phyloP scores from a whole-genome alignment of 176 grass and related monocot genomes.

The maize (Zea mays) region DNA sequence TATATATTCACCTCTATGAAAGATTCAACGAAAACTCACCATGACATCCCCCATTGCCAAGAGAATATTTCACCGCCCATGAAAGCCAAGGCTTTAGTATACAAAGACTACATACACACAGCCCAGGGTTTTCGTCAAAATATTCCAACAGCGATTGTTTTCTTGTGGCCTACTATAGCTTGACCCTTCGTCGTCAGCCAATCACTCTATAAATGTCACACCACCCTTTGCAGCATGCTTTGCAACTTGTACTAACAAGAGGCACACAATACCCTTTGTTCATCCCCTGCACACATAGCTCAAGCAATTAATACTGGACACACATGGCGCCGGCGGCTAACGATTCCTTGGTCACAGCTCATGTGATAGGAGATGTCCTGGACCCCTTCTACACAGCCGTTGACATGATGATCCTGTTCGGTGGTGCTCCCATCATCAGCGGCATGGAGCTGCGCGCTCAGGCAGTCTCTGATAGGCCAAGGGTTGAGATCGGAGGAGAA shows the following conservation, averaged over 20 bases:
- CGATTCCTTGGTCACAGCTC: conserved; percentile 58
- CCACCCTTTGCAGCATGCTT: conserved; percentile 2
- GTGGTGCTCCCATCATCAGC: conserved; percentile 46
- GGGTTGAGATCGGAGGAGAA: conserved; percentile 60
- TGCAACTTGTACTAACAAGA: background rate
- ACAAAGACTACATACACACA: background rate
- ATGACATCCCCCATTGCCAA: background rate
- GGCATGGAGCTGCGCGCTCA: conserved; percentile 59
- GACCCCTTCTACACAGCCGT: conserved; percentile 54
- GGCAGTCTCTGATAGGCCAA: conserved; percentile 29
- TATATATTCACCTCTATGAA: background rate
- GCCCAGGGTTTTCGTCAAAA: background rate
- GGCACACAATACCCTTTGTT: background rate
- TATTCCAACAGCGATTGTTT: conserved; percentile 5
- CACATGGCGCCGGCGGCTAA: conserved; percentile 31
- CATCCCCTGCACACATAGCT: background rate
- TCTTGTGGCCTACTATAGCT: background rate
- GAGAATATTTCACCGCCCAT: conserved; percentile 6
- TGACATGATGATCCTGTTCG: conserved; percentile 44
- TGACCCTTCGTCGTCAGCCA: background rate
- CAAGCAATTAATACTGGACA: background rate
- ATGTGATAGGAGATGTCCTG: conserved; percentile 67
- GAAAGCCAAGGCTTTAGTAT: background rate
- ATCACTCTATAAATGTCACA: conserved; percentile 8
- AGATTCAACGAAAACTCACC: background rate